Percentiles rank a stretch among this genome's conserved stretches.
Conservation (phyloP, 352 stramenopile genomes). For the Phytophthora capsici region DNA sequence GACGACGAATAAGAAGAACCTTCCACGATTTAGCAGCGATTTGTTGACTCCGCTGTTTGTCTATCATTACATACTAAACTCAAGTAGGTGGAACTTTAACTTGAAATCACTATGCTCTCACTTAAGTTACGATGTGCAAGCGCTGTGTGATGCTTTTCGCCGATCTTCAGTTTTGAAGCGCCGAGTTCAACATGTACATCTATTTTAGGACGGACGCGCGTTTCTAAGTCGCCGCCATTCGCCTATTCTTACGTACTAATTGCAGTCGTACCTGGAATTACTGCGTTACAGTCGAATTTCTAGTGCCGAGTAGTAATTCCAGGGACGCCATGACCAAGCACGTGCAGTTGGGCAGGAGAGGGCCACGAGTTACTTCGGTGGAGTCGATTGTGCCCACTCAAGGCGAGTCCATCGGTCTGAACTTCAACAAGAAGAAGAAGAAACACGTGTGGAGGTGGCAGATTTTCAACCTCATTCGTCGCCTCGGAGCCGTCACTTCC, state of each 20-base stretch:
- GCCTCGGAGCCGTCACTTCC: conserved; percentile 22
- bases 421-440: conserved; percentile 15
- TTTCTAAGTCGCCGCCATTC: no score
- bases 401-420: conserved; percentile 11
- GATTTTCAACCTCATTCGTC: conserved; percentile 32
- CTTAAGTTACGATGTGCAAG: no score
- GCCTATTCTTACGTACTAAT: background rate
- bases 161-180: conserved; percentile 30
- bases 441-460: conserved; percentile 21
- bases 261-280: no score
- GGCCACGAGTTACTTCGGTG: conserved; percentile 11
- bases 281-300: no score
- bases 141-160: conserved; percentile 2
- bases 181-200: no score
- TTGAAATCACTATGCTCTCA: no score
- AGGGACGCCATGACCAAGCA: conserved; percentile 2
- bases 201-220: no score
- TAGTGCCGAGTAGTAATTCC: no score
- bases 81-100: no score
- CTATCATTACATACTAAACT: no score
- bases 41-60: no score
- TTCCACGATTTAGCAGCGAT: conserved; percentile 23
- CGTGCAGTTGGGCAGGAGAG: conserved; percentile 12
- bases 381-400: conserved; percentile 16
- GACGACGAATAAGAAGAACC: conserved; percentile 19